Base-by-base conservation (phyloP, 2,329 filamentous ascomycete genomes). In the Fusarium sp. region DNA sequence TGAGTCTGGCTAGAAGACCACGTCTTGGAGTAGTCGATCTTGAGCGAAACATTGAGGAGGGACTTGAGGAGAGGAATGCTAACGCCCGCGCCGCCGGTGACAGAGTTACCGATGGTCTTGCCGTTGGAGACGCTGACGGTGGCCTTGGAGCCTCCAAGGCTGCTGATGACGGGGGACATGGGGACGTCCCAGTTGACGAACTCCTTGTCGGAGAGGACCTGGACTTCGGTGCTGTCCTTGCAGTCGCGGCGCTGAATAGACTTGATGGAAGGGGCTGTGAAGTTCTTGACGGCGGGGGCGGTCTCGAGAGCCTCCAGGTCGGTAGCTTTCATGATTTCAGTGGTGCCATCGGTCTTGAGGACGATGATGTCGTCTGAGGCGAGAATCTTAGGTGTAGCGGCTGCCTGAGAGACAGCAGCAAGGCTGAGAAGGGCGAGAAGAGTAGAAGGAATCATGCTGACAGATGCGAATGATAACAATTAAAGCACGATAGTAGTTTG, bases 171-270 rank as follows among this genome's bases (percentile, higher is more conserved):
- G 16, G 71, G 71, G 8, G 71, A 73, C 56, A 73, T 74, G 28
- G 71, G 45, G 23, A 73, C 45, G 16, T 73, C 71, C 71, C 71
- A 74, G 58, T 73, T 66, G 42, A 68, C 59, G 10, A 73, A 74
- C 13, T 74, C 63, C 6, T 72, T 59, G 10, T 74, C 71, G 2
- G 71, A 66, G 0, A 60, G 28, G 4, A 73, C 55, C 37, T 73
- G 71, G 7, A 73, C 27, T 32, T 73, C 71, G 8, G 68, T 68
- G 50, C 63, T 73, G 42, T 71, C 46, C 20, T 73, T 50, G 18
- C 71, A 73, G 1, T 20, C 54, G 9, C 68, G 65, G 11, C 63
- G 68, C 1, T 60, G 28, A 5, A 62, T 45, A 11, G 13, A 23
- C 4, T 46, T 51, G 34, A 54, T 63, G 13, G 63, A 9, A 3